Evolutionary conservation across 1,139 yeast genomes (phyloP), one percentile per base, ranked within the genome.

Genomic region (Casaregolazyma suthepensis): DNA sequence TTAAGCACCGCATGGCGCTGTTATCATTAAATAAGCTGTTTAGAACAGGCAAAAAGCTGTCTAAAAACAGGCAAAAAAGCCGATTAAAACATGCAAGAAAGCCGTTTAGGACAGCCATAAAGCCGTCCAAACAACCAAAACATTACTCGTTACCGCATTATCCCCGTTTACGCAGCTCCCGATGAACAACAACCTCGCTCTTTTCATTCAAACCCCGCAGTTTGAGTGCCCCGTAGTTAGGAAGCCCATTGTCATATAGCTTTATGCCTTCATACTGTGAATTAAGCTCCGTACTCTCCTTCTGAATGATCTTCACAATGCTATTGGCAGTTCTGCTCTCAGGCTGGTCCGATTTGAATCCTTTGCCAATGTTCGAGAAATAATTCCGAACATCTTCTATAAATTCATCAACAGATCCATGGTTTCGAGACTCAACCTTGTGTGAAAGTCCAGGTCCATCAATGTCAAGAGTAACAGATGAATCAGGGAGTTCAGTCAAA

Each of bases 401-500:
- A 20, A 44, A 40, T 12, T 20, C 35, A 5, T 47, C 22, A 10
- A 47, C 44, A 6, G 38, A n/a, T 6, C 12, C 17, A 47, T 47
- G 50, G 7, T 20, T 43, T 10, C 37, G 23, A 5, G 35, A 20
- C 19, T 47, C 45, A n/a, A 47, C 38, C 15, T 47, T 47, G 15
- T 38, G 37, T 29, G 42, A 18, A 31, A 47, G 38, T 38, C 44
- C 44, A 3, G 50, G 50, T 3, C 50, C 50, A n/a, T 22, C 44
- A 12, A 47, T 43, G 3, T 20, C 22, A 26, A 47, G 26, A 43
- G 18, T 20, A 22, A 47, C 38, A 9, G 29, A n/a, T 15, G 35
- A 15, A 20, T 38, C 45, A 7, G 38, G 50, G 17, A 40, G 19
- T n/a, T 38, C 44, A 20, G 35, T 31, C 22, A 43, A 15, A 18